phyloP scores from a whole-genome alignment of 805 yeast species.

The Kodamaea neixiangensis region DNA sequence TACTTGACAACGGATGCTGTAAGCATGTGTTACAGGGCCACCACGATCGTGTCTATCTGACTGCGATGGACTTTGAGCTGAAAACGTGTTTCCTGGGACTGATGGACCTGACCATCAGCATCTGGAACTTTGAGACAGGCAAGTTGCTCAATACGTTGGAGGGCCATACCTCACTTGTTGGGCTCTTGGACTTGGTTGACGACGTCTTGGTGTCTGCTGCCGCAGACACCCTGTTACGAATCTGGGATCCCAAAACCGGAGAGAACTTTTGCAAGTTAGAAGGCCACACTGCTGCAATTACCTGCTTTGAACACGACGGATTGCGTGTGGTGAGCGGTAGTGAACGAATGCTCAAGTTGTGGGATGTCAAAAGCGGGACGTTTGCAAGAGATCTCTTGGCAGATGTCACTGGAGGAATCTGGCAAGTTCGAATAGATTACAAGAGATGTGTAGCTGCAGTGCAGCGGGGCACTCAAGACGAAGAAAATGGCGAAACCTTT shows the following conservation, averaged over 20 bases:
- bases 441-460: slow-evolving; percentile 90
- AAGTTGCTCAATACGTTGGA: slow-evolving; percentile 66
- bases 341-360: slow-evolving; percentile 80
- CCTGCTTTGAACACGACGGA: slow-evolving; percentile 90
- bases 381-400: slow-evolving; percentile 71
- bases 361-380: slow-evolving; percentile 80
- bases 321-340: slow-evolving; percentile 86
- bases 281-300: slow-evolving; percentile 85
- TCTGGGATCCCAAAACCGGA: slow-evolving; percentile 88
- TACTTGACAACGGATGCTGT: slow-evolving; percentile 56
- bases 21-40: slow-evolving; percentile 79
- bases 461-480: slow-evolving; percentile 49
- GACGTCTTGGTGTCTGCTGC: slow-evolving; percentile 89
- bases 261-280: slow-evolving; percentile 65
- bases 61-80: slow-evolving; percentile 74
- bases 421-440: slow-evolving; percentile 91
- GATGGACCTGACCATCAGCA: slow-evolving; percentile 82
- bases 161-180: slow-evolving; percentile 91
- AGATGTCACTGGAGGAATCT: slow-evolving; percentile 80
- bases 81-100: slow-evolving; percentile 88
- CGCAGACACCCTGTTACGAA: slow-evolving; percentile 87
- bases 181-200: slow-evolving; percentile 75
- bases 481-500: slow-evolving; percentile 55
- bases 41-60: slow-evolving; percentile 84
- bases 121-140: slow-evolving; percentile 88